These are phyloP conservation scores for Cytospora paraplurivora DNA, from an alignment of 2,329 filamentous ascomycete genomes.

Conservation along the genomic window DNA sequence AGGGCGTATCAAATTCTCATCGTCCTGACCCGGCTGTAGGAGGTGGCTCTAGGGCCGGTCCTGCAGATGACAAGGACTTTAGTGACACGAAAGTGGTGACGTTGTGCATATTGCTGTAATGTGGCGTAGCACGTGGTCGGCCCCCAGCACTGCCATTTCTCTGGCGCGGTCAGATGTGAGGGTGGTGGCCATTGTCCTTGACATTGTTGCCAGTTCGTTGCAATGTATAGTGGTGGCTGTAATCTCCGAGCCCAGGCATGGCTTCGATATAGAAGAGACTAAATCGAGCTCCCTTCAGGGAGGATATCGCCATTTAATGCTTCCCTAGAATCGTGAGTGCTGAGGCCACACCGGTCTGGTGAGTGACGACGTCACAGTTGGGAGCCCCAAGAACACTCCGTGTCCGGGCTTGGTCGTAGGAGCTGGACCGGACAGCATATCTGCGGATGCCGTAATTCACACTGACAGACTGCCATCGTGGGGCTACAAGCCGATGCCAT, in stretches of 20 bases:
- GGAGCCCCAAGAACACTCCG: no score
- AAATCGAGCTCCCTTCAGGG: no score
- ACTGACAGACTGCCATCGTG: no score
- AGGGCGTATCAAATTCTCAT: background rate
- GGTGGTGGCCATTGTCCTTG: background rate
- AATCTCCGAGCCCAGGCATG: background rate
- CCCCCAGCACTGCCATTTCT: background rate
- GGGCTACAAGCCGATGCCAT: no score
- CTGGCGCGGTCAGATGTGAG: background rate
- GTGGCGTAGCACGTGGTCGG: background rate
- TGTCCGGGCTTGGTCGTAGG: no score
- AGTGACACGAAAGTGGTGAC: background rate
- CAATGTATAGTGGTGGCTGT: background rate
- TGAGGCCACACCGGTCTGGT: no score
- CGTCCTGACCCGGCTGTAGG: background rate
- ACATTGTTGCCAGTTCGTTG: background rate
- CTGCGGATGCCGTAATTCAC: no score
- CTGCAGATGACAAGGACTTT: background rate
- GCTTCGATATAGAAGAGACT: background rate
- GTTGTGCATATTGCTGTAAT: background rate
- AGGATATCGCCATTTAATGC: no score
- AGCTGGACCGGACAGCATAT: no score
- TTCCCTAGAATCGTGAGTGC: no score
- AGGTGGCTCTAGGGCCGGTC: background rate
- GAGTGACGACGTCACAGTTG: no score